Evolutionary conservation across 129 eudicot genomes (phyloP), one percentile per base, ranked within the genome.

Genomic region (Arctium lappa): DNA sequence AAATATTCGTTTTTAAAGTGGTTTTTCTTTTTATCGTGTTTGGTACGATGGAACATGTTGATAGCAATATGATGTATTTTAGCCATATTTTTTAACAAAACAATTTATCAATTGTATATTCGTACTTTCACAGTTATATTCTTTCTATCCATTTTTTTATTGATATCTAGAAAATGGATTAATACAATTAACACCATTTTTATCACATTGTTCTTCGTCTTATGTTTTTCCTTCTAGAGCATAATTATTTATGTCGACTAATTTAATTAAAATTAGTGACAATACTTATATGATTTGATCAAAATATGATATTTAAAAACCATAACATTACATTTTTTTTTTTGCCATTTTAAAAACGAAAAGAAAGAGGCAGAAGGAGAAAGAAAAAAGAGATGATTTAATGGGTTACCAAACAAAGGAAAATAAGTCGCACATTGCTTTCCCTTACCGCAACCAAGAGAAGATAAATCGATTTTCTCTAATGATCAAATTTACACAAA

Each of bases 371-470:
- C 8, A 15, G 4, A 53, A 4, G 3, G 22, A 53, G 22, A 1
- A 69, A 70, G 18, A 8, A 48, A 33, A 6, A 31, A 60, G 12
- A 40, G 36, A 75, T 79, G 87, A 84, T 73, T 73, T 79, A 79
- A 84, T 84, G 56, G 80, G 84, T 66, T 79, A 84, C 84, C 87
- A 79, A 65, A 27, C 77, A 80, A 84, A 66, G 6, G 32, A 50
- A 9, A 27, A 40, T 33, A 73, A 68, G 60, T 73, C 48, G 75
- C 80, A n/a, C 76, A 62, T 79, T 84, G 36, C 79, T 66, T 73
- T 72, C 68, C 65, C 65, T 79, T 79, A 84, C 83, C 83, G 76
- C 77, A 79, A 84, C 86, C 79, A 36, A 38, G 38, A 69, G 34
- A 46, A 42, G 36, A 48, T 56, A 80, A 81, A 72, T 81, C 66